These are phyloP conservation scores for Aureobasidium leucospermi DNA, from an alignment of 2,329 filamentous ascomycete genomes.

Conservation along the genomic window DNA sequence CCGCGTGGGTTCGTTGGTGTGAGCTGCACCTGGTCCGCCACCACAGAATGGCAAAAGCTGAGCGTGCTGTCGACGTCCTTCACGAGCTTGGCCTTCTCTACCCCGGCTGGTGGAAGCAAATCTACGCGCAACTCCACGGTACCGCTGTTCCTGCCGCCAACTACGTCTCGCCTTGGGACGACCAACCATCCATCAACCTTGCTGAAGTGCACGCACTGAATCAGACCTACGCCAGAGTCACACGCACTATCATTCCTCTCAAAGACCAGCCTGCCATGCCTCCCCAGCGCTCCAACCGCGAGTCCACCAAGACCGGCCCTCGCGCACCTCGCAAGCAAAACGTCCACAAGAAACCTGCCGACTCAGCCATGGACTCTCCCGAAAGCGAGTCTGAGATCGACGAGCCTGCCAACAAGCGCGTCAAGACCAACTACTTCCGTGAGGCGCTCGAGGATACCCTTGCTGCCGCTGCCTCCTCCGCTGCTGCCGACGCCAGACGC, in stretches of 20 bases:
- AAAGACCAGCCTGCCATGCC: too few species aligned
- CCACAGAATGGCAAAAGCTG: not conserved
- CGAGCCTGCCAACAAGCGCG: not conserved
- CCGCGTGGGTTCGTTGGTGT: not conserved
- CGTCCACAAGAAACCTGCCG: not conserved
- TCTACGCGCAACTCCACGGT: not conserved
- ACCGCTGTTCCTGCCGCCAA: not conserved
- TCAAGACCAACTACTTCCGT: not conserved
- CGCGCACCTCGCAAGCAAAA: too few species aligned
- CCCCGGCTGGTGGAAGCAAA: conserved; percentile 1
- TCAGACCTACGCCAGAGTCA: not conserved
- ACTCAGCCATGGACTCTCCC: not conserved
- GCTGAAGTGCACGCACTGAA: not conserved
- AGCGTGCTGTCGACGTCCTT: not conserved
- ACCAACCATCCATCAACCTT: not conserved
- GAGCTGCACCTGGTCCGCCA: not conserved
- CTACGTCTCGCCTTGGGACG: not conserved
- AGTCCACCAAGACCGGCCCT: too few species aligned
- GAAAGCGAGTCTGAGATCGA: not conserved
- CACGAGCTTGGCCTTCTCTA: not conserved
- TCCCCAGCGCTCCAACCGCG: too few species aligned
- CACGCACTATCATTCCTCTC: not conserved
- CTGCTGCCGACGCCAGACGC: not conserved
- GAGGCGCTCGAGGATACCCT: not conserved
- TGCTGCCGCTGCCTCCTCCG: not conserved